Conservation (phyloP, 257 asterid species). For the Ilex asprella region DNA sequence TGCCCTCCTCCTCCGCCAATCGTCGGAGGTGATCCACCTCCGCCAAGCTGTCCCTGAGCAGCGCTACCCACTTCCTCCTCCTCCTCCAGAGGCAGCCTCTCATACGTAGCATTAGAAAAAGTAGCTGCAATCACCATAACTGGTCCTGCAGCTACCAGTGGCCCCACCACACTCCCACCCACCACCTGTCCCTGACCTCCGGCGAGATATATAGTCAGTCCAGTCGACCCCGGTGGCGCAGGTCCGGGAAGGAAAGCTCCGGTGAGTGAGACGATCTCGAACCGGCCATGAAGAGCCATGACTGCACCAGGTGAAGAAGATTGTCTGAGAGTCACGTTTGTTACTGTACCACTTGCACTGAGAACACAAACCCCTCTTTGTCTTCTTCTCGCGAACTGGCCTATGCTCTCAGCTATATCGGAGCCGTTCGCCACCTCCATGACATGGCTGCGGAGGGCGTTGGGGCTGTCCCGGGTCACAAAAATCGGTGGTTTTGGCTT, state of each 20-base stretch:
- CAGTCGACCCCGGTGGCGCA: conserved; percentile 57
- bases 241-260: conserved; percentile 72
- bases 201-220: conserved; percentile 53
- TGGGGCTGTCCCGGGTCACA: conserved; percentile 62
- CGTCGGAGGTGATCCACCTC: conserved; percentile 30
- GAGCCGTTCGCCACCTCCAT: conserved; percentile 57
- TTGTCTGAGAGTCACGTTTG: conserved; percentile 54
- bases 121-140: conserved; percentile 69
- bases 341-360: conserved; percentile 54
- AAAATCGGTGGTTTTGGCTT: conserved; percentile 61
- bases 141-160: conserved; percentile 54
- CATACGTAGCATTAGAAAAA: conserved; percentile 61
- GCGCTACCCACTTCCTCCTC: conserved; percentile 26
- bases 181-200: conserved; percentile 65
- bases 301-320: conserved; percentile 55
- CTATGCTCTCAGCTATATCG: conserved; percentile 58
- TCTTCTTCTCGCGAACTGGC: conserved; percentile 51
- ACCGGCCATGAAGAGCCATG: conserved; percentile 52
- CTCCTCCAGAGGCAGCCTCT: conserved; percentile 53
- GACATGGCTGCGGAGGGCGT: conserved; percentile 57
- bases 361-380: conserved; percentile 58
- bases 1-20: conserved; percentile 25
- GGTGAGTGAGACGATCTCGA: conserved; percentile 50
- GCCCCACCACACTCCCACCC: conserved; percentile 62
- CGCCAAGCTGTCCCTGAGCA: conserved; percentile 21